These are phyloP conservation scores for Crithidia acanthocephali DNA, from an alignment of 208 protist species.

Conservation along the genomic window DNA sequence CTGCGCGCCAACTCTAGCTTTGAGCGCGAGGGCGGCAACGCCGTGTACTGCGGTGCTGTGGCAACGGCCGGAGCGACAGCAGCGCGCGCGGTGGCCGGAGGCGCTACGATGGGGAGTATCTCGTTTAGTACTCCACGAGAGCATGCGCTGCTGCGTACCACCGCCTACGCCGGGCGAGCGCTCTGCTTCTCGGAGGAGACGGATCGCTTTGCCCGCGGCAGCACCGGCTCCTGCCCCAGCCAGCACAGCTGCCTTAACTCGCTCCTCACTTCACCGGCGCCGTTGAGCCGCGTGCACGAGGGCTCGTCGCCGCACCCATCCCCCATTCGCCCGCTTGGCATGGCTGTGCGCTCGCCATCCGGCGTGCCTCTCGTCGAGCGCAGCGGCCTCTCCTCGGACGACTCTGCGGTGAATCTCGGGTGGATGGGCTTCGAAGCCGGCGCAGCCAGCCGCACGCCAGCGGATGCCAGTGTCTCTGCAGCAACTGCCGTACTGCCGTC, in stretches of 20 bases:
- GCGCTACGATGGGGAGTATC: background rate
- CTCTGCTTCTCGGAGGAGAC: constrained; percentile 36
- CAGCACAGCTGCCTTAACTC: constrained; percentile 34
- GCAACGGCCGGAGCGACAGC: background rate
- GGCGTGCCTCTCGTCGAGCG: constrained; percentile 22
- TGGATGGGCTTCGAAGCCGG: constrained; percentile 8
- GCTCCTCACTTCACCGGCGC: constrained; percentile 27
- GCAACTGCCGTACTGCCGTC: background rate
- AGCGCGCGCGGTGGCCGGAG: background rate
- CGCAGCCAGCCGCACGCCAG: background rate
- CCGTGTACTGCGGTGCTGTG: background rate
- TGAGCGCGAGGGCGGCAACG: constrained; percentile 13
- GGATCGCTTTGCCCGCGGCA: constrained; percentile 24
- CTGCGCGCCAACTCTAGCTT: constrained; percentile 31
- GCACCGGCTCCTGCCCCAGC: constrained; percentile 27
- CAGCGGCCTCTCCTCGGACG: constrained; percentile 22
- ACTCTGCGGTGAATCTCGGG: constrained; percentile 18
- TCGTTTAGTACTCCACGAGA: constrained; percentile 24
- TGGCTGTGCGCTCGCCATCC: constrained; percentile 20
- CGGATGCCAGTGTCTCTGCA: background rate
- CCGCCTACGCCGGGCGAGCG: constrained; percentile 17
- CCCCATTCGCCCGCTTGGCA: constrained; percentile 16
- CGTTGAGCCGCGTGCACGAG: constrained; percentile 5
- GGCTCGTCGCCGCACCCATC: constrained; percentile 34
- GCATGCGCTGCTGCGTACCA: constrained; percentile 8